Evolutionary conservation across 2,329 filamentous ascomycete species (phyloP).

Genomic region (Aspergillus fructus): DNA sequence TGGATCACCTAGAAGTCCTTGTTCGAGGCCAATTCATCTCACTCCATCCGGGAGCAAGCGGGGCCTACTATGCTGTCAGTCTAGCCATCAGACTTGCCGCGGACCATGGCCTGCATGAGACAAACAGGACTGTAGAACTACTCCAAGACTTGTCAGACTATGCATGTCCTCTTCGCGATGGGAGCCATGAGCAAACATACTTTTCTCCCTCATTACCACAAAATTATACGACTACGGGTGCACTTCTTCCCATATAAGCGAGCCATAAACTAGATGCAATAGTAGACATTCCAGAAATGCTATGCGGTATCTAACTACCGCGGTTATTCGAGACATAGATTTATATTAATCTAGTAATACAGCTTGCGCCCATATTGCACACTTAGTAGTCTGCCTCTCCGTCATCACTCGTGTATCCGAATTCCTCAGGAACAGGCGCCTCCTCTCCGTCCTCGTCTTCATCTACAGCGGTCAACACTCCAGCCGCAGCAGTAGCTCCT

Average conservation of each 20-base stretch:
- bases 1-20: too few species aligned
- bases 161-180: too few species aligned
- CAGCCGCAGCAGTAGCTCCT: conserved; percentile 71
- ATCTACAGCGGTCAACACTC: conserved; percentile 81
- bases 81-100: too few species aligned
- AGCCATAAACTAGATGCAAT: neutral
- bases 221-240: too few species aligned
- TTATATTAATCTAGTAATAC: conserved; percentile 41
- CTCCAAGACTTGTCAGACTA: too few species aligned
- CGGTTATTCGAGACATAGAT: conserved; percentile 25
- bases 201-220: too few species aligned
- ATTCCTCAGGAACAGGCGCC: conserved; percentile 48
- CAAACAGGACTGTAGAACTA: too few species aligned
- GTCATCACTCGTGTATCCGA: conserved; percentile 48
- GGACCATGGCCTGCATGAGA: too few species aligned
- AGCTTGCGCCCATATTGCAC: conserved; percentile 25
- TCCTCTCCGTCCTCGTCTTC: conserved; percentile 59
- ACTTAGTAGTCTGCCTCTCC: conserved; percentile 29
- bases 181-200: too few species aligned
- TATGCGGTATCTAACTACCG: conserved; percentile 11
- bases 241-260: neutral
- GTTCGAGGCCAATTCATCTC: too few species aligned
- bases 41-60: too few species aligned
- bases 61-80: too few species aligned
- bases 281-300: conserved; percentile 13